phyloP scores from a whole-genome alignment of 177 flowering plant genomes.

The Vitis hybrid region DNA sequence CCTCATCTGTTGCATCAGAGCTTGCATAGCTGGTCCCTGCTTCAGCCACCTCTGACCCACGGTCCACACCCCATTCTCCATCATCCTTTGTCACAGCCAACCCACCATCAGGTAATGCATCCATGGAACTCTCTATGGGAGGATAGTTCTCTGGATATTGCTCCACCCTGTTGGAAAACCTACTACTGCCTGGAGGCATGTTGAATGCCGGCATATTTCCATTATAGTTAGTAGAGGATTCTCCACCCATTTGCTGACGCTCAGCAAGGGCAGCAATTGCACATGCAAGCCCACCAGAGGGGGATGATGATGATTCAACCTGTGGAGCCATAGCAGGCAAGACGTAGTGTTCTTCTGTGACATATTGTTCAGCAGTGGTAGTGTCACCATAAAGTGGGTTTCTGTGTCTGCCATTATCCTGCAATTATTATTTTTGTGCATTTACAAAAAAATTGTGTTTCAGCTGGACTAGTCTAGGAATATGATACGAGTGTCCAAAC shows the following conservation, averaged over 20 bases:
- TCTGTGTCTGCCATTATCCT: constrained; percentile 55
- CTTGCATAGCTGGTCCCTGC: constrained; percentile 66
- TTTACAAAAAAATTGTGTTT: background rate
- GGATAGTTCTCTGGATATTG: constrained; percentile 31
- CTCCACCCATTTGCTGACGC: constrained; percentile 62
- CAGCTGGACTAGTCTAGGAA: too few relatives aligned
- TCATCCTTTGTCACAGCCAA: constrained; percentile 39
- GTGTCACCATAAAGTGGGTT: constrained; percentile 25
- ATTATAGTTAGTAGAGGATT: constrained; percentile 26
- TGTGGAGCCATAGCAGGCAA: constrained; percentile 24
- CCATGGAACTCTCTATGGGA: constrained; percentile 30
- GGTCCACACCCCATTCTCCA: constrained; percentile 52
- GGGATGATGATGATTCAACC: constrained; percentile 61
- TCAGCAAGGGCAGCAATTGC: constrained; percentile 93
- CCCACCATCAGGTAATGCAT: constrained; percentile 33
- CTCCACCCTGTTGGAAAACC: constrained; percentile 24
- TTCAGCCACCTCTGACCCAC: constrained; percentile 60
- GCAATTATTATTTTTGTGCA: constrained; percentile 8
- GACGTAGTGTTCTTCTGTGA: constrained; percentile 27
- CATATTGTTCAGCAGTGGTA: constrained; percentile 31
- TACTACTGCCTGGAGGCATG: constrained; percentile 31
- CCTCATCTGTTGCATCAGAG: constrained; percentile 41
- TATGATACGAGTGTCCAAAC: too few relatives aligned
- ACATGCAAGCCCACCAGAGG: constrained; percentile 91
- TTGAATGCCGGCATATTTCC: constrained; percentile 26